Evolutionary conservation across 306 rosid genomes (phyloP).

Genomic region (Lathyrus oleraceus): DNA sequence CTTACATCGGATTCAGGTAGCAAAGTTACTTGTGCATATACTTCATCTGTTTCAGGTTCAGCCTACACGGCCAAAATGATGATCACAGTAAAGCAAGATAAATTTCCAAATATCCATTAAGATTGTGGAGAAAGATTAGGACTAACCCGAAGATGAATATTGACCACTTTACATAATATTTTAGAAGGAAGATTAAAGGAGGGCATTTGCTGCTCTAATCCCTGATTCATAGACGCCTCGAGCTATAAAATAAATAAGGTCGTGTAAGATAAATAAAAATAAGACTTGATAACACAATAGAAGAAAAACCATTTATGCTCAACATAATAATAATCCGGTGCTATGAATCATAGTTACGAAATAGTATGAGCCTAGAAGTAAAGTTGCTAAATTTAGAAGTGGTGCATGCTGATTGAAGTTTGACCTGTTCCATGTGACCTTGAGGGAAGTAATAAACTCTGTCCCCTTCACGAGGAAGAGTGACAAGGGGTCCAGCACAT

Average conservation of each 20-base stretch:
- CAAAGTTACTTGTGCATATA: conserved; percentile 87
- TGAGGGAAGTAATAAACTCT: conserved; percentile 95
- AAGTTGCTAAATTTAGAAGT: conserved; percentile 3
- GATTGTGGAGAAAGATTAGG: conserved; percentile 27
- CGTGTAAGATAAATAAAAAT: conserved; percentile 19
- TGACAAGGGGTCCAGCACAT: conserved; percentile 99
- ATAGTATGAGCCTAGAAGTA: no score
- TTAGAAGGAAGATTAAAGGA: conserved; percentile 86
- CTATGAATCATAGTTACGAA: conserved; percentile 21
- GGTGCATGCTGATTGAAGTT: not conserved
- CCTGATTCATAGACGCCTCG: conserved; percentile 98
- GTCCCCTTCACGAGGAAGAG: conserved; percentile 88
- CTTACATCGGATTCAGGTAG: conserved; percentile 86
- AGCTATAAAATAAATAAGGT: conserved; percentile 52
- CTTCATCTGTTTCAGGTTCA: conserved; percentile 95
- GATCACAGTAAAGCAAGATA: conserved; percentile 15
- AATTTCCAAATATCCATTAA: conserved; percentile 16
- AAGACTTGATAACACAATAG: conserved; percentile 6
- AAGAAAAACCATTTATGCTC: conserved; percentile 8
- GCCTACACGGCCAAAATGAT: conserved; percentile 59
- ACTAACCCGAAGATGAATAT: conserved; percentile 84
- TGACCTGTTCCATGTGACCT: conserved; percentile 99
- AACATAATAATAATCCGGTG: not conserved
- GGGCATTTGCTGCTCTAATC: conserved; percentile 93
- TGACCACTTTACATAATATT: conserved; percentile 88